Evolutionary conservation across 345 rosid genomes (phyloP), one percentile per base, ranked within the genome.

Genomic region (Pelargonium nanum): DNA sequence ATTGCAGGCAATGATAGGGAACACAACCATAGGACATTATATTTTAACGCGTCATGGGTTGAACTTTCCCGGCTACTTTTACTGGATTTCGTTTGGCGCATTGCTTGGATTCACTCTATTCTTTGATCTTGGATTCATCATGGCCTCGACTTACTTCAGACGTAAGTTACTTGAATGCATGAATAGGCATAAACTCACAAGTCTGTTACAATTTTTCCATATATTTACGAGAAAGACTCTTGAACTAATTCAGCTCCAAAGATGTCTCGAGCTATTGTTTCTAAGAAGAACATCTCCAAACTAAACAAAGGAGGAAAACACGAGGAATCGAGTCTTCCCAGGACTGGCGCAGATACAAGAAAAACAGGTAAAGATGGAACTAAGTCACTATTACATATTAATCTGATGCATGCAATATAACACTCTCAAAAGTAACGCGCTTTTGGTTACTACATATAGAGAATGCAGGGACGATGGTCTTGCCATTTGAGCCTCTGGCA

Each of bases 11-110:
- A 56, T 74, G 25, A 54, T 61, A 40, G 70, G 32, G 52, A 69
- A 69, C 57, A 67, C 61, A 17, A 81, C 70, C 0, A 17, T 76
- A 24, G 87, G 91, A 60, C 65, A 61, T 52, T 62, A 65, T 61
- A 69, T 75, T 51, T 78, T 87, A 20, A 78, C 70, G 63, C 78
- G 81, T 68, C 85, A 69, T 54, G 89, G 89, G 19, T 77, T 82
- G 60, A 81, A 87, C 28, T 82, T 75, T 53, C 69, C 74, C 52
- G 66, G 67, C 51, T 75, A 75, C 68, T 73, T 74, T 66, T 82
- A 77, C 62, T 80, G 84, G 87, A 65, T 57, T 59, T 79, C 87
- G 30, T 32, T 82, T 6, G 85, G 66, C 4, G 84, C 79, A 57
- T 66, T 80, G 44, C 22, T 87, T 21, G 89, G 84, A 8, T 81